Evolutionary conservation across 2,329 filamentous ascomycete genomes (phyloP).

Genomic region (Verticillium tricorpus): DNA sequence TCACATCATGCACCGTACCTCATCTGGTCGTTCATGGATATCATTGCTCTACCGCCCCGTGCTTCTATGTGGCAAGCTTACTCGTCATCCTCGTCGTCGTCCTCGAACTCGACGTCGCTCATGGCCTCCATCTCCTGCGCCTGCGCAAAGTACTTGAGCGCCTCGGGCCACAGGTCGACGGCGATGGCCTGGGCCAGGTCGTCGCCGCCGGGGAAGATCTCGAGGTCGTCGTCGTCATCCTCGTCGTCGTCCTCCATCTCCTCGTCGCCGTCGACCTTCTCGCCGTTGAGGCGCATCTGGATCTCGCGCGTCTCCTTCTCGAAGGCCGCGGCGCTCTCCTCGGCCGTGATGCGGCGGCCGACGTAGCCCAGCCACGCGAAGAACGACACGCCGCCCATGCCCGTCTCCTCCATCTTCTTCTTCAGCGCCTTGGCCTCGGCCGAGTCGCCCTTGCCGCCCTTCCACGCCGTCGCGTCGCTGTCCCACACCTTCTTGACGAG

Average conservation of each 20-base stretch:
- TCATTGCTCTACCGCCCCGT: neutral
- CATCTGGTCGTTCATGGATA: neutral
- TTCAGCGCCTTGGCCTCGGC: conserved; percentile 45
- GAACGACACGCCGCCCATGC: conserved; percentile 69
- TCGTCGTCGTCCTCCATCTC: conserved; percentile 59
- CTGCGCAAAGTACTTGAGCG: conserved; percentile 82
- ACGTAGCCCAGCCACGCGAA: conserved; percentile 86
- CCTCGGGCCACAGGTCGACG: conserved; percentile 85
- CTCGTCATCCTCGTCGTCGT: conserved; percentile 41
- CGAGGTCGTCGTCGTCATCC: conserved; percentile 62
- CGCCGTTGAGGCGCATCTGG: conserved; percentile 41
- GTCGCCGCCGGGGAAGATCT: conserved; percentile 86
- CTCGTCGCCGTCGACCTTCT: conserved; percentile 40
- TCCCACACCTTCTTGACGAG: conserved; percentile 67
- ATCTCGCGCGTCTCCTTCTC: conserved; percentile 58
- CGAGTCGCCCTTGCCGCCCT: conserved; percentile 33
- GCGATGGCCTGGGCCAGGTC: conserved; percentile 75
- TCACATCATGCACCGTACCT: too few species aligned
- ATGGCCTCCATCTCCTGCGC: conserved; percentile 63
- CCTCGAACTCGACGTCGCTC: conserved; percentile 61
- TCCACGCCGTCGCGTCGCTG: conserved; percentile 39
- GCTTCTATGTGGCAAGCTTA: neutral
- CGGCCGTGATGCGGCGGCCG: conserved; percentile 63
- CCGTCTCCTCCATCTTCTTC: conserved; percentile 53
- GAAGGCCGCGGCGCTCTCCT: conserved; percentile 61